Conservation (phyloP, 1,139 yeast genomes). For the Scheffersomyces titani region DNA sequence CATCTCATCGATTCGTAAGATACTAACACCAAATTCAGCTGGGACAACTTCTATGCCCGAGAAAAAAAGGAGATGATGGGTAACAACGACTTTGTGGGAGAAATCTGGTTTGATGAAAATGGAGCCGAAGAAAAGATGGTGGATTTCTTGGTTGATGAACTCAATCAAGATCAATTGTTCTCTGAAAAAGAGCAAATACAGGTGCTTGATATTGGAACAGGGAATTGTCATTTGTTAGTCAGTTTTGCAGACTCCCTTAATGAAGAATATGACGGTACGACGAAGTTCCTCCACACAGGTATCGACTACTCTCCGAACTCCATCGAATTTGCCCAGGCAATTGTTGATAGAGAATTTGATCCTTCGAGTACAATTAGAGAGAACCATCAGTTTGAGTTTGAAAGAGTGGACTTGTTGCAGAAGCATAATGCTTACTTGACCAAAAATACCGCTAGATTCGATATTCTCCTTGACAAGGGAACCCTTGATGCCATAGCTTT, state of each 20-base stretch:
- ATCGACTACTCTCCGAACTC: conserved; percentile 85
- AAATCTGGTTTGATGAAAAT: conserved; percentile 93
- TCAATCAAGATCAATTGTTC: conserved; percentile 25
- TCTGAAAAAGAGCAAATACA: conserved; percentile 32
- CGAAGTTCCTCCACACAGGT: conserved; percentile 52
- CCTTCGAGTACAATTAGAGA: conserved; percentile 11
- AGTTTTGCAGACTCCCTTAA: conserved; percentile 57
- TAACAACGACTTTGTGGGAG: conserved; percentile 86
- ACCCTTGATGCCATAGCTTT: conserved; percentile 96
- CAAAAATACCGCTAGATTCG: conserved; percentile 46
- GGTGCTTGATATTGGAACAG: conserved; percentile 88
- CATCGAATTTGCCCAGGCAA: conserved; percentile 65
- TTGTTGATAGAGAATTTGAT: conserved; percentile 47
- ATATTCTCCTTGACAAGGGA: conserved; percentile 86
- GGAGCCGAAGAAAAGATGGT: conserved; percentile 86
- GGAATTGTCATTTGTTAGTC: conserved; percentile 88
- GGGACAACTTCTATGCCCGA: conserved; percentile 82
- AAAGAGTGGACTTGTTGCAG: conserved; percentile 47
- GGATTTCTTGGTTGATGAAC: conserved; percentile 50
- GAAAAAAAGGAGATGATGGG: conserved; percentile 71
- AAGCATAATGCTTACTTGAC: conserved; percentile 33
- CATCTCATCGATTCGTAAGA: background rate
- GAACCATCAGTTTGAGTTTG: conserved; percentile 34
- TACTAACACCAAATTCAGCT: conserved; percentile 33
- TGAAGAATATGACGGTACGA: conserved; percentile 42